phyloP scores from a whole-genome alignment of 2,329 filamentous ascomycete species.

The Harringtonia lauricola region DNA sequence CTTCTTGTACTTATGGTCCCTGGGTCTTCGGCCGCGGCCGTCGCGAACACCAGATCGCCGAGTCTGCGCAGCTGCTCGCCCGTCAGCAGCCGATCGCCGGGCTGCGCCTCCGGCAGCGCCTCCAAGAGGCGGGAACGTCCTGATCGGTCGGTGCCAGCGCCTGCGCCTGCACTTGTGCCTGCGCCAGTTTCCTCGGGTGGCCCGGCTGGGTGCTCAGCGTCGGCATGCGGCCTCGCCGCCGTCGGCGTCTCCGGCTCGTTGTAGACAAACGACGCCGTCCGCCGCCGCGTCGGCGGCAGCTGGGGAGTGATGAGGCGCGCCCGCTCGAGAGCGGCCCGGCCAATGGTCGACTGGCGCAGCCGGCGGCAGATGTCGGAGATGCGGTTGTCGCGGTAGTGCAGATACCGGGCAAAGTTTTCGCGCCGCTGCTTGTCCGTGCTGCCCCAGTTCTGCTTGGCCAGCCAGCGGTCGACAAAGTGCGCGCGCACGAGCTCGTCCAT shows the following conservation, averaged over 20 bases:
- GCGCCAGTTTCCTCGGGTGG: slow-evolving; percentile 18
- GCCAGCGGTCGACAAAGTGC: slow-evolving; percentile 60
- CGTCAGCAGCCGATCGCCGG: neutral
- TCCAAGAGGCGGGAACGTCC: too few species aligned
- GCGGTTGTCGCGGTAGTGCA: slow-evolving; percentile 37
- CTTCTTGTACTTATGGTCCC: too few species aligned
- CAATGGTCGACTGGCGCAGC: slow-evolving; percentile 37
- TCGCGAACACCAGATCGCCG: too few species aligned
- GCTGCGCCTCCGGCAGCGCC: too few species aligned
- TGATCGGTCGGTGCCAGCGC: neutral
- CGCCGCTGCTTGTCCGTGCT: slow-evolving; percentile 37
- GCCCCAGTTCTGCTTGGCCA: slow-evolving; percentile 63
- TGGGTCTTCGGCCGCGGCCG: too few species aligned
- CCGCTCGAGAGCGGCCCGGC: slow-evolving; percentile 38
- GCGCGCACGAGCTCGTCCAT: slow-evolving; percentile 47
- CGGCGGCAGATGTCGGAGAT: slow-evolving; percentile 41
- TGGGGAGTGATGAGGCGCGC: slow-evolving; percentile 33
- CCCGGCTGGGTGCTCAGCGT: slow-evolving; percentile 18
- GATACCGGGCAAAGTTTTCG: slow-evolving; percentile 42
- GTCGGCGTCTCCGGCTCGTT: neutral
- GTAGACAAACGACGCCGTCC: too few species aligned
- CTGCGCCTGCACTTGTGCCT: neutral
- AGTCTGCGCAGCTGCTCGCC: neutral
- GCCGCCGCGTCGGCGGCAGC: slow-evolving; percentile 1
- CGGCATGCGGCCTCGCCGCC: slow-evolving; percentile 11